Conservation (phyloP, 164 flowering plant genomes). For the Tinospora cordifolia region DNA sequence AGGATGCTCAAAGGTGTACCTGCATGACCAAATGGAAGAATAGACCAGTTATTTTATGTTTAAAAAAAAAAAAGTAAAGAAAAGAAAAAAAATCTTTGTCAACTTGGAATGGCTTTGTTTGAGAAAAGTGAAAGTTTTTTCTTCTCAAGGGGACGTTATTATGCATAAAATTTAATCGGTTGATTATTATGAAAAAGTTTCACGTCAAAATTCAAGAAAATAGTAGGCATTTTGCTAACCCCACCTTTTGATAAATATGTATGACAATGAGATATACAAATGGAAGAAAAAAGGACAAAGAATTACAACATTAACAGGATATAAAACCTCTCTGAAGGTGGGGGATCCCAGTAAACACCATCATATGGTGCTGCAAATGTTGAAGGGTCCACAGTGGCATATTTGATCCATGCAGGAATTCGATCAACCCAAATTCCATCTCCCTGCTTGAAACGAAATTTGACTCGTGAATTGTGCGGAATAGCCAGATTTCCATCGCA, state of each 20-base stretch:
- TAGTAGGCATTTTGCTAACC: background rate
- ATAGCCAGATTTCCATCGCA: slow-evolving; percentile 60
- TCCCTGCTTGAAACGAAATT: slow-evolving; percentile 76
- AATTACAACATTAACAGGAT: background rate
- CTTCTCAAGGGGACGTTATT: too few species aligned
- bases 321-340: slow-evolving; percentile 70
- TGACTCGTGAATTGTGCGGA: slow-evolving; percentile 78
- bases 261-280: too few species aligned
- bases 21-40: slow-evolving; percentile 30
- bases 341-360: slow-evolving; percentile 94
- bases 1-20: slow-evolving; percentile 69
- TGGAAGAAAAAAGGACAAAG: background rate
- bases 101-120: too few species aligned
- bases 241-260: background rate
- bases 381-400: slow-evolving; percentile 78
- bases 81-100: too few species aligned
- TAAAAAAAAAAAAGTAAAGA: background rate
- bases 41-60: background rate
- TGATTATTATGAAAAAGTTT: background rate
- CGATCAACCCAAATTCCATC: slow-evolving; percentile 88
- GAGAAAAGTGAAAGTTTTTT: too few species aligned
- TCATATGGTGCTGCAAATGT: slow-evolving; percentile 89
- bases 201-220: background rate
- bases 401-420: slow-evolving; percentile 93
- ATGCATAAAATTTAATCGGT: slow-evolving; percentile 6